Evolutionary conservation across 2,329 filamentous ascomycete species (phyloP).

Genomic region (Paecilomyces formosus): DNA sequence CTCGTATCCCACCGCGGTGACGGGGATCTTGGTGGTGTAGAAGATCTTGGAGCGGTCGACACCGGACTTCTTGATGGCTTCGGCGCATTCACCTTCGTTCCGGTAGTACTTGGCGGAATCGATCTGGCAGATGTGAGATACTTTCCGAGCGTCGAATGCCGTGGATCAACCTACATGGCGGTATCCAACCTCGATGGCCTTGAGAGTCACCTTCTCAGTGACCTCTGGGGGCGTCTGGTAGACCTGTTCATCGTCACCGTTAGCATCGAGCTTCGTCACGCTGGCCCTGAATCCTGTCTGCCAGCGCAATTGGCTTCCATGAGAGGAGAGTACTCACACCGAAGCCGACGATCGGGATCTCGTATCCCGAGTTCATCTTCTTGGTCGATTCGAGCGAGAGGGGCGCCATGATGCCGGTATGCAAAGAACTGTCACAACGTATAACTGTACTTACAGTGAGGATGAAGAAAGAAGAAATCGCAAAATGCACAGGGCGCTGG

Average conservation of each 20-base stretch:
- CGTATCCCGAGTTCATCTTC: slow-evolving; percentile 32
- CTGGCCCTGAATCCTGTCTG: too few relatives aligned
- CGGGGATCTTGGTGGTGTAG: slow-evolving; percentile 56
- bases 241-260: slow-evolving; percentile 20
- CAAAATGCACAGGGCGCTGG: neutral
- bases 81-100: slow-evolving; percentile 50
- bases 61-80: slow-evolving; percentile 45
- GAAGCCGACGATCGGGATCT: slow-evolving; percentile 34
- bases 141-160: too few relatives aligned
- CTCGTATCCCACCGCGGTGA: slow-evolving; percentile 52
- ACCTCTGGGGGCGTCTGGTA: slow-evolving; percentile 46
- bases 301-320: neutral
- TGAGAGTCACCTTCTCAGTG: slow-evolving; percentile 50
- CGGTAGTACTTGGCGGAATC: slow-evolving; percentile 52
- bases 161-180: slow-evolving; percentile 41
- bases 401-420: slow-evolving; percentile 15
- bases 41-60: slow-evolving; percentile 51
- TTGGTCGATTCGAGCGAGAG: slow-evolving; percentile 27
- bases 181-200: slow-evolving; percentile 51
- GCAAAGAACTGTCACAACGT: neutral
- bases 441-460: neutral
- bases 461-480: neutral
- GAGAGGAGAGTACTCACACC: slow-evolving; percentile 23
- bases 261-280: neutral
- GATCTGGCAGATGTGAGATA: slow-evolving; percentile 28